Evolutionary conservation across 495 filamentous ascomycete species (phyloP), one percentile per base, ranked within the genome.

Genomic region (Penicillium diatomitis): DNA sequence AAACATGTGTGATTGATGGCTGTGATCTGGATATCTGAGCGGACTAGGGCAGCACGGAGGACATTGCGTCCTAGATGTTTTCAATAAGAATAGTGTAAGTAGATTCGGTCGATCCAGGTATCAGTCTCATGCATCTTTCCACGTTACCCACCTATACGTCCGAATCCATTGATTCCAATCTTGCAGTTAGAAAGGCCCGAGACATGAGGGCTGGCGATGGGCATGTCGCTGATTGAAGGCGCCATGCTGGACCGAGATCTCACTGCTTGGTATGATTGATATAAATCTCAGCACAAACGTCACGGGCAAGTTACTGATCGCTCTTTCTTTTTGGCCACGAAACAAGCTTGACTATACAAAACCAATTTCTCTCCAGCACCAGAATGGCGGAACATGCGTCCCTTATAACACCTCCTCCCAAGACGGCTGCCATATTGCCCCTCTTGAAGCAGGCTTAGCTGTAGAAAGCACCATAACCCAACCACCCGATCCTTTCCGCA

Each of bases 1-100:
- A 37, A 47, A 34, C 64, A 67, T 35, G 64, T 67, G 54, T 67
- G 64, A 57, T 67, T 67, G 55, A 67, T 67, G 43, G 62, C 64
- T 30, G 62, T 55, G 40, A 65, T 50, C 43, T 65, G 56, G 40
- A 67, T 52, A 46, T 67, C 62, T 28, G 51, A 49, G 29, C 64
- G 58, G 46, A 51, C 54, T 32, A 67, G 53, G 38, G 64, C 60
- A 45, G 62, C 64, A 27, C 64, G 64, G 37, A 67, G 62, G 27
- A 67, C 64, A 48, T 67, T 67, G 35, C 64, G 64, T 44, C 64
- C 64, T 67, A 38, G 11, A 11, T 3, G 29, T 20, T 20, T 20
- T 20, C 20, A 20, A 20, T 20, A 20, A 20, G 20, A 20, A 20
- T 20, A 20, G 20, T 20, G 20, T 20, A 20, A 20, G 20, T 20